These are phyloP conservation scores for Allium sativum DNA, from an alignment of 106 monocot genomes.

Conservation along the genomic window DNA sequence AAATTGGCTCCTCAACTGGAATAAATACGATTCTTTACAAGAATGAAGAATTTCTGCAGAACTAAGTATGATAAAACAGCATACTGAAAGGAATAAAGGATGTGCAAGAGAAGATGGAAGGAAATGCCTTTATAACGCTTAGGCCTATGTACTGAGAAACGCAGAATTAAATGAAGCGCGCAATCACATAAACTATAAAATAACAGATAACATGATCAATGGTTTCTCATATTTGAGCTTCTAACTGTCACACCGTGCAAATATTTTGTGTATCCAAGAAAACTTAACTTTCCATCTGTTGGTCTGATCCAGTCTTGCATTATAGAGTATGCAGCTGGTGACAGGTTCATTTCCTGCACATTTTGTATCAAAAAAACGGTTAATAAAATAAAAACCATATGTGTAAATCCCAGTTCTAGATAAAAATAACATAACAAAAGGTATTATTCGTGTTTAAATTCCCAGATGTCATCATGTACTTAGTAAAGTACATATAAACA, in stretches of 20 bases:
- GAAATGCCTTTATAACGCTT: not conserved
- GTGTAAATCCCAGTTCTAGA: too few species aligned
- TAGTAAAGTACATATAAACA: too few species aligned
- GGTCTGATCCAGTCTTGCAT: constrained; percentile 85
- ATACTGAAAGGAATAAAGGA: not conserved
- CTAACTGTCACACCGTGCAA: constrained; percentile 89
- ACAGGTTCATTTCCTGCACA: constrained; percentile 80
- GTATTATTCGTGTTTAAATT: too few species aligned
- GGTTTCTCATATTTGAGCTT: constrained; percentile 48
- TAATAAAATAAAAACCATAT: too few species aligned
- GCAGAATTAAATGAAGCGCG: not conserved
- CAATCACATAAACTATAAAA: constrained; percentile 6
- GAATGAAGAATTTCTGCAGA: constrained; percentile 1
- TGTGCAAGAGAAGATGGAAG: not conserved
- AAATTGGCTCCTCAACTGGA: not conserved
- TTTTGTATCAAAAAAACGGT: too few species aligned
- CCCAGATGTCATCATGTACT: too few species aligned
- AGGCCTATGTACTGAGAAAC: not conserved
- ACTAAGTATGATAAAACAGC: not conserved
- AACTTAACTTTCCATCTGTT: constrained; percentile 75
- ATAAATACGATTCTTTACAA: constrained; percentile 3
- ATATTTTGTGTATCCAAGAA: constrained; percentile 90
- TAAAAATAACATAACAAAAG: too few species aligned
- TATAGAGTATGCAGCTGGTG: constrained; percentile 40
- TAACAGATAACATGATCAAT: constrained; percentile 13